Base-by-base conservation (phyloP, 2,329 filamentous ascomycete genomes). In the Aspergillus hiratsukae region DNA sequence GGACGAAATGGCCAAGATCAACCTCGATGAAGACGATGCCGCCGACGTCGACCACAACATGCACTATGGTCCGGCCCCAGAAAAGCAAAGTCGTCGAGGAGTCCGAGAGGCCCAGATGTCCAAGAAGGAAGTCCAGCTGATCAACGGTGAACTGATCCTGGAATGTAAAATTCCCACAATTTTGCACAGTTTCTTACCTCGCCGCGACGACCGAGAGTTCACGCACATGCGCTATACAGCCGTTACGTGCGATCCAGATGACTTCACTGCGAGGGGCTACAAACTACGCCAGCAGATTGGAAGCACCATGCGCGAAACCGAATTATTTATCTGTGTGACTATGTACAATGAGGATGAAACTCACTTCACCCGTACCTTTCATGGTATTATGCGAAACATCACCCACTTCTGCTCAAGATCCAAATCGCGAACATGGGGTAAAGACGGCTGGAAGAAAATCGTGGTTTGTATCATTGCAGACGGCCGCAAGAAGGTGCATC, bases 321-420 rank as follows among this genome's bases (percentile, higher is more conserved):
- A 99, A 75, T 79, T 99, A 7, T 94, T 97, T 72, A 96, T 99
- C 66, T 96, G 92, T 71, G 81, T 99, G 59, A 99, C 94, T 66
- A 97, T 97, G 94, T 97, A 97, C 79, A 99, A 99, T 75, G 94
- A 99, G 76, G 90, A 97, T 75, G 94, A 97, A 71, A 90, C 96
- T 66, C 86, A 91, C 69, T 99, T 99, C 67, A 97, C 94, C 6
- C 86, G 94, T 49, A 99, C 94, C 0, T 97, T 99, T 93, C 91
- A 97, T 72, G 94, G 93, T 54, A 90, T 99, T 55, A 96, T 99
- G 90, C 91, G 95, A 73, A 99, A 99, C 72, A 93, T 99, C 66
- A 87, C 90, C 14, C 94, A 97, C 72, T 97, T 99, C 75, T 99
- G 94, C 79, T 91, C 88, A 21, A 87, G 94, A 53, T 89, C 87